Evolutionary conservation across 2,329 filamentous ascomycete species (phyloP).

Genomic region (Calonectria leucothoes): DNA sequence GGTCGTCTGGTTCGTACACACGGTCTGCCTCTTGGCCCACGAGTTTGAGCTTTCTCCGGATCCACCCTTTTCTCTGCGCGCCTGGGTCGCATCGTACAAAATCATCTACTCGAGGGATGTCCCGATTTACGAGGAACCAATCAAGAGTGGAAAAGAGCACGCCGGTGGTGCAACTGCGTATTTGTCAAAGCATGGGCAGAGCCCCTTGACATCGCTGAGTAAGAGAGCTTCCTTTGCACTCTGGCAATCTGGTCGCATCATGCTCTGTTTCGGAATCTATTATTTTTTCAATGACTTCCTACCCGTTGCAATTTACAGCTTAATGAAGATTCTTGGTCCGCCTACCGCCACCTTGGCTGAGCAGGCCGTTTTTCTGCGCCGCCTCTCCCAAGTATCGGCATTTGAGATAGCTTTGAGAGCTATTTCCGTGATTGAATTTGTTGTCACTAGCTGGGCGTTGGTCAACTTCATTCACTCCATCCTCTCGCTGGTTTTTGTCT

Average conservation of each 20-base stretch:
- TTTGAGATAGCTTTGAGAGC: not conserved
- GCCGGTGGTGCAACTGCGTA: not conserved
- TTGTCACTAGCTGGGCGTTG: constrained; percentile 2
- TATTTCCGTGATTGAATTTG: constrained; percentile 3
- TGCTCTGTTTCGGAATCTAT: constrained; percentile 2
- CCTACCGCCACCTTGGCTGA: not conserved
- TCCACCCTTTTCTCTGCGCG: constrained; percentile 1
- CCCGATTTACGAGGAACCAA: not conserved
- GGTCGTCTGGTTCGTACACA: constrained; percentile 10
- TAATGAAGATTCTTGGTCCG: not conserved
- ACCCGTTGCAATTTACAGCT: not conserved
- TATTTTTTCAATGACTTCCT: not conserved
- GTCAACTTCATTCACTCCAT: not conserved
- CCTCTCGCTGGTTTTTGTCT: not conserved
- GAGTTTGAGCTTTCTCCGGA: not conserved
- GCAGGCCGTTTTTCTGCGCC: constrained; percentile 2
- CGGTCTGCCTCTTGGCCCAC: not conserved
- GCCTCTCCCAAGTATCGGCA: not conserved
- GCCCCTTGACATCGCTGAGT: not conserved
- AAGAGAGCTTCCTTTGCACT: constrained; percentile 4
- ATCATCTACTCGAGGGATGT: constrained; percentile 7
- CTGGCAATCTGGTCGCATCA: not conserved
- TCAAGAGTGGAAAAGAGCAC: not conserved
- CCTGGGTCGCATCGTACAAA: constrained; percentile 1
- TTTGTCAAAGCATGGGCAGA: not conserved